Base-by-base conservation (phyloP, 192 early-diverging fungal genomes). In the Linnemannia schmuckeri region DNA sequence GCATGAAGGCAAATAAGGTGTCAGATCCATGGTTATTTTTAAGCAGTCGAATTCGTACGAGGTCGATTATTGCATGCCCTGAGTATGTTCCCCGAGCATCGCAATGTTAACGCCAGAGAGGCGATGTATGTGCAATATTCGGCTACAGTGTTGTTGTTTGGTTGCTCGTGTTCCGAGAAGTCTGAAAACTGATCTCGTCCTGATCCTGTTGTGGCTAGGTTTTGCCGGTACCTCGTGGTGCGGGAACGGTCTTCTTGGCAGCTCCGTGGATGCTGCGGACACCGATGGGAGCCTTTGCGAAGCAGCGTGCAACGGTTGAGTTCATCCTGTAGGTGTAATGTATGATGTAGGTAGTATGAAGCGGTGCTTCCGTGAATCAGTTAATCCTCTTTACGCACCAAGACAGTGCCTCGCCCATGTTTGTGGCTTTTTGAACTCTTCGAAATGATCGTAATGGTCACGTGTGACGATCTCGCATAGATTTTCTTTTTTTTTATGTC, bases 201-300 rank as follows among this genome's bases (percentile, higher is more conserved):
- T 27, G 40, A n/a, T 71, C 40, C 70, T 49, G 30, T 0, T 20
- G 6, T 54, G 47, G 1, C 17, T 40, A 55, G 47, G 20, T 38
- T 54, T 22, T 4, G 1, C 4, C 27, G 40, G 52, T 87, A 87
- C 85, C 85, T 81, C 85, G 33, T 75, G 85, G 79, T 57, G 76
- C 80, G 15, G 85, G 85, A 6, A 87, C 73, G 24, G 79, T 6
- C 73, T 87, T 87, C 76, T 78, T 87, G 37, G 76, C 46, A 13
- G 80, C 85, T 49, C 75, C 72, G 42, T 87, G 85, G n/a, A 87
- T 44, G 33, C 47, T 24, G 22, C 85, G 85, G 37, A 66, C 54
- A 37, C 80, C 79, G 7, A 40, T 22, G 41, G 85, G 80, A 4
- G 66, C 42, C 42, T 77, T 81, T 75, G 79, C 38, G 52, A 87